These are phyloP conservation scores for Botrytis deweyae DNA, from an alignment of 2,329 filamentous ascomycete genomes.

Conservation along the genomic window DNA sequence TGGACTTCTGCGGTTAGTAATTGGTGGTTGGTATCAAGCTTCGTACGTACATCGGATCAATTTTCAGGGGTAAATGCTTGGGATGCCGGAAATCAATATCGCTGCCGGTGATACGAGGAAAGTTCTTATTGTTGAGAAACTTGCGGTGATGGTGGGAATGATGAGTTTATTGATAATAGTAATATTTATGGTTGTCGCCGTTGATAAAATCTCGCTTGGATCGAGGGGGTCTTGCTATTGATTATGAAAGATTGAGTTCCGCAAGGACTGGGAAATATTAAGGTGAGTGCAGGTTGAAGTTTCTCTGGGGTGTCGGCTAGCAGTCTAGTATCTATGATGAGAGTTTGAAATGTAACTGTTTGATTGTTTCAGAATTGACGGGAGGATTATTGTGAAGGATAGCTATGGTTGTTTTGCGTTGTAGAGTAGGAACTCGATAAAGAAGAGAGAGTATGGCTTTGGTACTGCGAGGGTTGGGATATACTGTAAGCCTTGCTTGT, in stretches of 20 bases:
- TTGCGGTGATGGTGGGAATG: not conserved
- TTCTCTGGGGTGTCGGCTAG: not conserved
- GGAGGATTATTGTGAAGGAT: not conserved
- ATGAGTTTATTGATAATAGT: not conserved
- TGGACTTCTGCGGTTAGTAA: too few species aligned
- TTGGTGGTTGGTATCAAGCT: too few species aligned
- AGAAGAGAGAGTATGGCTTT: too few species aligned
- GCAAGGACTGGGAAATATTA: fast-evolving
- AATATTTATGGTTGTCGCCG: not conserved
- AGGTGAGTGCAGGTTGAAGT: not conserved
- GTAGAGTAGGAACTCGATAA: too few species aligned
- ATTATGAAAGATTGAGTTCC: fast-evolving
- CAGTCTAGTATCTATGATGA: not conserved
- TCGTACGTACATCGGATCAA: too few species aligned
- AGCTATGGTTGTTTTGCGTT: too few species aligned
- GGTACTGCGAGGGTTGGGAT: not conserved
- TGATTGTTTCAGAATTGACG: not conserved
- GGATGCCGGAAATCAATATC: too few species aligned
- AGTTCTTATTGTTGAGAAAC: not conserved
- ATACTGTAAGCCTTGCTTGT: not conserved
- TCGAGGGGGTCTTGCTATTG: not conserved
- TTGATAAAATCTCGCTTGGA: not conserved
- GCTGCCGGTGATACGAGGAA: not conserved
- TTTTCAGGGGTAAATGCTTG: too few species aligned
- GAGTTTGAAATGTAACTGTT: not conserved